phyloP scores from a whole-genome alignment of 768 basidiomycete species.

The Neoboletus brunneissimus region DNA sequence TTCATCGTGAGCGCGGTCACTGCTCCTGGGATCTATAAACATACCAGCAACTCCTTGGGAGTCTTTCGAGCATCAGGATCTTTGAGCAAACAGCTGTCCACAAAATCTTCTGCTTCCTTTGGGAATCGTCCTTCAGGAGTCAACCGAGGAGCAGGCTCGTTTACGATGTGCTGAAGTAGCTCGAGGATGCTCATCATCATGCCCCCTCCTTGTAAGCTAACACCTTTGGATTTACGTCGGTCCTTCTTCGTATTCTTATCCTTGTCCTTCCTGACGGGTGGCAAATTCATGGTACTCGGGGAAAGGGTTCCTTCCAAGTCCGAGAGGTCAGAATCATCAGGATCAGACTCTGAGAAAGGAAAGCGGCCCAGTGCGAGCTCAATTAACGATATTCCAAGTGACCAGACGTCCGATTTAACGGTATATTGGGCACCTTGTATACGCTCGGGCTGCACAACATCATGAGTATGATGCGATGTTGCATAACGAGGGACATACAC shows the following conservation, averaged over 20 bases:
- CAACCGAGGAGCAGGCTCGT: conserved; percentile 92
- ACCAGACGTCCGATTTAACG: conserved; percentile 99
- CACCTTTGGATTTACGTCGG: conserved; percentile 86
- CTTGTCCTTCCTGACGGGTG: conserved; percentile 36
- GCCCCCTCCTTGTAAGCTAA: conserved; percentile 88
- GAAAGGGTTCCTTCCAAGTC: conserved; percentile 82
- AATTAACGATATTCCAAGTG: conserved; percentile 93
- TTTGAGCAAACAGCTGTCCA: conserved; percentile 88
- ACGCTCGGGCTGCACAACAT: conserved; percentile 78
- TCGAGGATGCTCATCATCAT: conserved; percentile 99
- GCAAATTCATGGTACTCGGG: conserved; percentile 54
- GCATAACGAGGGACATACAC: conserved; percentile 54
- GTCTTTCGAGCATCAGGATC: conserved; percentile 81
- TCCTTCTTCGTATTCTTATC: conserved; percentile 63
- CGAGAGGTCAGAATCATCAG: conserved; percentile 73
- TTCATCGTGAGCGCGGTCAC: conserved; percentile 9
- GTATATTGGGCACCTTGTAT: conserved; percentile 99
- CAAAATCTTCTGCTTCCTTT: conserved; percentile 73
- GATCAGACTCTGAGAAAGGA: conserved; percentile 84
- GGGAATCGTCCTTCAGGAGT: conserved; percentile 74
- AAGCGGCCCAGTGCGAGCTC: conserved; percentile 96
- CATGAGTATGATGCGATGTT: conserved; percentile 14
- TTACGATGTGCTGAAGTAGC: conserved; percentile 95
- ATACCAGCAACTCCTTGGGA: conserved; percentile 82
- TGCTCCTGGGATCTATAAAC: not conserved